phyloP scores from a whole-genome alignment of 2,329 filamentous ascomycete genomes.

The Ascochyta fabae region DNA sequence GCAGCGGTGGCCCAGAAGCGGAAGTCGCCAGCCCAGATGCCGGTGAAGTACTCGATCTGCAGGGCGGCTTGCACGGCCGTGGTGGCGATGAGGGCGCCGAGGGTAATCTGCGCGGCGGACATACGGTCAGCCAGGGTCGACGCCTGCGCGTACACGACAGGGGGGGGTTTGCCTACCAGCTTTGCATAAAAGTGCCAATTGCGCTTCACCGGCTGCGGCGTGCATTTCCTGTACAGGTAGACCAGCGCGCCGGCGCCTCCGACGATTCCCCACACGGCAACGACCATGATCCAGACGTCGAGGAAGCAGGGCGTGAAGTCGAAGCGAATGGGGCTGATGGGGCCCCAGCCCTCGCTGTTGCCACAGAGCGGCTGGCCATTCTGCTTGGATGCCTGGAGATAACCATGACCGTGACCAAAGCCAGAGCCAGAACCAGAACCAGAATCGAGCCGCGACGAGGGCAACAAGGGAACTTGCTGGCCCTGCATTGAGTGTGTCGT shows the following conservation, averaged over 20 bases:
- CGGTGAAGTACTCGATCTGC: slow-evolving; percentile 73
- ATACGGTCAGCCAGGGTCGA: background rate
- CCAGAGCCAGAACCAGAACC: slow-evolving; percentile 18
- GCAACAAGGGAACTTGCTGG: slow-evolving; percentile 45
- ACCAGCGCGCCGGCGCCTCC: slow-evolving; percentile 79
- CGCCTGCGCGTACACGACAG: background rate
- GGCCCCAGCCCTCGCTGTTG: slow-evolving; percentile 94
- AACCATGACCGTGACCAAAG: slow-evolving; percentile 38
- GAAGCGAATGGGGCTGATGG: slow-evolving; percentile 82
- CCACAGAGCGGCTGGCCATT: slow-evolving; percentile 77
- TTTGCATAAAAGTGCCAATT: slow-evolving; percentile 95
- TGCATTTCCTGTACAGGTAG: slow-evolving; percentile 76
- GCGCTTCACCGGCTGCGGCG: slow-evolving; percentile 72
- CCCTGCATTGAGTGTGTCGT: slow-evolving; percentile 45
- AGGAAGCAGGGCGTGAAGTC: slow-evolving; percentile 98
- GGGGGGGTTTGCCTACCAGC: slow-evolving; percentile 63
- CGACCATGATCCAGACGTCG: slow-evolving; percentile 82
- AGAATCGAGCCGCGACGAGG: slow-evolving; percentile 32
- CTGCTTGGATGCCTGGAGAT: slow-evolving; percentile 59
- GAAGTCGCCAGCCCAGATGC: slow-evolving; percentile 80
- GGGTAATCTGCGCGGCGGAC: slow-evolving; percentile 57
- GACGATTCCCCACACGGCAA: slow-evolving; percentile 80
- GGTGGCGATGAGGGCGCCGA: slow-evolving; percentile 71
- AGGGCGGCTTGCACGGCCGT: slow-evolving; percentile 75
- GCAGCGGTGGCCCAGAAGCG: slow-evolving; percentile 81